phyloP scores from a whole-genome alignment of 2,329 filamentous ascomycete genomes.

The Penicillium sp. region DNA sequence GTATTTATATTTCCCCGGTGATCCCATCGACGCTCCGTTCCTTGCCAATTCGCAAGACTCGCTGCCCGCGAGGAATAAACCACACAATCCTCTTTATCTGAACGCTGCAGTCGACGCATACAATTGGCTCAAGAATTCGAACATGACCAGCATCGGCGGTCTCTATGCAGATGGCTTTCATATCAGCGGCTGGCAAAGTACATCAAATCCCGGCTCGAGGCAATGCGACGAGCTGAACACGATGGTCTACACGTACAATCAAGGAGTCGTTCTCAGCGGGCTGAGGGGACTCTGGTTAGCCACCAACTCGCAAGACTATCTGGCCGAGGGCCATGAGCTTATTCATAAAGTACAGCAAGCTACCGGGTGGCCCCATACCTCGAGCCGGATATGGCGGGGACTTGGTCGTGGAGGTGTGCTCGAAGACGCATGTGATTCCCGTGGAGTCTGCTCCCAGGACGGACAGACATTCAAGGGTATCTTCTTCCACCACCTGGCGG shows the following conservation, averaged over 20 bases:
- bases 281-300: constrained; percentile 76
- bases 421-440: constrained; percentile 78
- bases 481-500: constrained; percentile 82
- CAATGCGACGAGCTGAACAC: constrained; percentile 78
- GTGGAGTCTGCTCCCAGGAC: constrained; percentile 74
- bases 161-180: constrained; percentile 89
- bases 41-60: constrained; percentile 28
- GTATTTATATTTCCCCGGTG: constrained; percentile 86
- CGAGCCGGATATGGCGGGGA: constrained; percentile 62
- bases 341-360: constrained; percentile 71
- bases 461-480: constrained; percentile 91
- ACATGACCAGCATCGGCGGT: constrained; percentile 75
- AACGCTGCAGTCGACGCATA: constrained; percentile 75
- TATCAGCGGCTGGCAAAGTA: constrained; percentile 62
- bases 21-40: constrained; percentile 71
- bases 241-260: constrained; percentile 95
- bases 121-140: constrained; percentile 72
- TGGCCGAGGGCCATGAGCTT: constrained; percentile 76
- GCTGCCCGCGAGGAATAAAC: constrained; percentile 33
- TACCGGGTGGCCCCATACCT: constrained; percentile 65
- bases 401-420: constrained; percentile 77
- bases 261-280: constrained; percentile 83
- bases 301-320: constrained; percentile 68
- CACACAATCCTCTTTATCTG: constrained; percentile 64
- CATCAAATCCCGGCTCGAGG: constrained; percentile 62